Evolutionary conservation across 768 basidiomycete genomes (phyloP), one percentile per base, ranked within the genome.

Genomic region (Amylocystis lapponica): DNA sequence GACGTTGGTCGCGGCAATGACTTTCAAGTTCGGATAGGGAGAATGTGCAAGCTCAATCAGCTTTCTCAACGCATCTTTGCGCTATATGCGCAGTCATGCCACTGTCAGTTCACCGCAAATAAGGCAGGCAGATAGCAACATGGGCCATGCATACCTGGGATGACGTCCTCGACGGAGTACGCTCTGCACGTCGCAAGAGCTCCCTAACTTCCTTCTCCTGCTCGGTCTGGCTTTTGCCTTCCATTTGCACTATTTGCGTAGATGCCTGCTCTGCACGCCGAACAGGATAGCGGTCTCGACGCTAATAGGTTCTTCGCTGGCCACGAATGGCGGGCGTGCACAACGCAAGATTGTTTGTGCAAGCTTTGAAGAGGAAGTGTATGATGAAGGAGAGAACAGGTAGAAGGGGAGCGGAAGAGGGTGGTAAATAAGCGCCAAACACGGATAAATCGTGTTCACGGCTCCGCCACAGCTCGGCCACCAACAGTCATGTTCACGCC

Each of bases 1-100:
- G 43, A 86, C 74, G 39, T 78, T 71, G 25, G 62, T 62, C 0
- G 82, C 83, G 0, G 78, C 81, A 25, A 80, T 64, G 20, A 70
- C 71, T 52, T 81, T 83, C 45, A 79, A 60, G 13, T 60, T 52
- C 0, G 74, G 45, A 36, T 75, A 56, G 2, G 64, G 56, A 1
- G 73, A 74, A 37, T 75, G 78, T 0, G 73, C 74, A 32, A 78
- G 64, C 17, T 70, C 66, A 50, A 84, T 76, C 26, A 83, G 68
- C 27, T 69, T 70, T 43, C 66, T 66, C 46, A 85, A 61, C 10
- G 72, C 67, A 36, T 74, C 67, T 51, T 67, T 71, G 40, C 76
- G 70, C 82, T 83, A 52, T 16, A 23, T 2, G 36, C 22, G 12
- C 31, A 20, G 20, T 4, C n/a, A n/a, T n/a, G n/a, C n/a, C n/a